phyloP scores from a whole-genome alignment of 1,139 yeast genomes.

The Saccharomycopsis crataegensis region DNA sequence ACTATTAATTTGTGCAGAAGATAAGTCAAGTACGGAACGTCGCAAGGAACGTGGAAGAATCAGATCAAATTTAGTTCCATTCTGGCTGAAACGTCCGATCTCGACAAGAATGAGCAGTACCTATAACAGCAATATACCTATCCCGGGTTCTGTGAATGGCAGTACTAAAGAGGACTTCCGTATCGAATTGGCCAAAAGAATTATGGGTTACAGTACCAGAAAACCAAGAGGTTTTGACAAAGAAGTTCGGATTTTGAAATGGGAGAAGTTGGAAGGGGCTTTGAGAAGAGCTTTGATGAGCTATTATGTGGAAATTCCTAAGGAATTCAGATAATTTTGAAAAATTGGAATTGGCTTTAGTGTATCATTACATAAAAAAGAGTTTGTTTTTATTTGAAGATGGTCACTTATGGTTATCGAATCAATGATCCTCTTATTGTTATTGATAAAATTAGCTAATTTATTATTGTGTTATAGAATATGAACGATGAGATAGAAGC shows the following conservation, averaged over 20 bases:
- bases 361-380: neutral
- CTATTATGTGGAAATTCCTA: slow-evolving; percentile 49
- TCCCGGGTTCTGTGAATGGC: slow-evolving; percentile 15
- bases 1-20: slow-evolving; percentile 44
- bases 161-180: slow-evolving; percentile 38
- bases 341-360: neutral
- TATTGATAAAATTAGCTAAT: too few species aligned
- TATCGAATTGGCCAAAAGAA: slow-evolving; percentile 52
- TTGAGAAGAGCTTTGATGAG: slow-evolving; percentile 56
- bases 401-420: too few species aligned
- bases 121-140: neutral
- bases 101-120: slow-evolving; percentile 32
- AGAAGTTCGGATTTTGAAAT: slow-evolving; percentile 53
- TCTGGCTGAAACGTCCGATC: slow-evolving; percentile 57
- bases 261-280: slow-evolving; percentile 56
- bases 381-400: too few species aligned
- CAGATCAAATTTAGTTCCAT: slow-evolving; percentile 59
- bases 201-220: slow-evolving; percentile 56
- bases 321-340: neutral
- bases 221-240: slow-evolving; percentile 64
- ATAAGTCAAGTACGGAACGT: slow-evolving; percentile 28
- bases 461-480: too few species aligned
- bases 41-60: slow-evolving; percentile 54
- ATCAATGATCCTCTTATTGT: too few species aligned
- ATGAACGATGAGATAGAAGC: too few species aligned